Evolutionary conservation across 352 stramenopile species (phyloP), one percentile per base, ranked within the genome.

Genomic region (Pythium dissimile): DNA sequence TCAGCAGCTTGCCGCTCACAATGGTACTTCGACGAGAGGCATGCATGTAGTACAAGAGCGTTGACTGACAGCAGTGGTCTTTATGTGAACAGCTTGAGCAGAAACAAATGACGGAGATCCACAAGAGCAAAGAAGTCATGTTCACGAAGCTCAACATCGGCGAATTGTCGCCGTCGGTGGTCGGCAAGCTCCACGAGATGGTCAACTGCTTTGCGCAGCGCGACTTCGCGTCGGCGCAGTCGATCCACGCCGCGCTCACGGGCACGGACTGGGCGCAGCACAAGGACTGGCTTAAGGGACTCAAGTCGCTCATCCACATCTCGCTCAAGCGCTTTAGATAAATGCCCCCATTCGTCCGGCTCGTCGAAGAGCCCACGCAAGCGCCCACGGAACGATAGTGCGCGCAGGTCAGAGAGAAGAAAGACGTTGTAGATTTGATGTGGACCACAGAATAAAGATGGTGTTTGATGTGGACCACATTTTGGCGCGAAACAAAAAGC

Each of bases 271-370:
- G 96, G 96, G 82, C 87, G 60, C 87, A 95, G 54, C 94, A 99
- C 84, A 98, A 98, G 77, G 96, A 98, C 83, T 99, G 95, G 95
- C 85, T 98, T 59, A 97, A 97, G 68, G 95, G 94, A 13, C 80
- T 98, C 70, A 99, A 99, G 70, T 94, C 91, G 66, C 79, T 98
- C 62, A 91, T 98, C 67, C 93, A 98, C 67, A 94, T 99, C 52
- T 93, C 81, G 45, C 88, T 91, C 71, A 95, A 95, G 78, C 82
- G 83, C 39, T 90, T 92, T 86, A 86, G 81, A 86, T 92, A 89
- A 86, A 41, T n/a, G n/a, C n/a, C n/a, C n/a, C n/a, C n/a, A n/a
- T n/a, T n/a, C n/a, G n/a, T n/a, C n/a, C n/a, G n/a, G n/a, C n/a
- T n/a, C n/a, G n/a, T n/a, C n/a, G n/a, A n/a, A n/a, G n/a, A n/a